Percentiles rank a stretch among this genome's conserved stretches.
These are phyloP conservation scores for Polyporus arcularius DNA, from an alignment of 768 basidiomycete species.

Conservation along the genomic window DNA sequence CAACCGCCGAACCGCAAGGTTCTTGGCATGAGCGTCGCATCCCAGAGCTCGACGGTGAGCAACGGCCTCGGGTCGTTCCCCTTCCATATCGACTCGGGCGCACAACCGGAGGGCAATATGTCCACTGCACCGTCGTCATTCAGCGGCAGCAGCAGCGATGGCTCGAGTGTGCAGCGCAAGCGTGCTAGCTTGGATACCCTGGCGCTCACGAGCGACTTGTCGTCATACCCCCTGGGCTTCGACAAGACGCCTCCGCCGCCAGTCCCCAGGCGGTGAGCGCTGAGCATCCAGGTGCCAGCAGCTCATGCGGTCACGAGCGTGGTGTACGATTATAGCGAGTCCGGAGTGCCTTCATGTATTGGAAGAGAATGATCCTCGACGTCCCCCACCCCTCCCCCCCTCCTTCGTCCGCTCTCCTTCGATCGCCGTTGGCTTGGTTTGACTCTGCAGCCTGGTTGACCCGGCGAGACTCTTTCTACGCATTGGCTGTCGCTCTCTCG, in stretches of 20 bases:
- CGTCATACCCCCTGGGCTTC: slow-evolving; percentile 81
- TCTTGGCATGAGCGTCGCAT: slow-evolving; percentile 74
- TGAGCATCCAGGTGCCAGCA: background rate
- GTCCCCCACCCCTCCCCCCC: background rate
- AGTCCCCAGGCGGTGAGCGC: slow-evolving; percentile 16
- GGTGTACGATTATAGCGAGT: slow-evolving; percentile 21
- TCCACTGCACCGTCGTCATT: slow-evolving; percentile 34
- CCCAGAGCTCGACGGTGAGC: slow-evolving; percentile 75
- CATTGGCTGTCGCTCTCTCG: slow-evolving; percentile 16
- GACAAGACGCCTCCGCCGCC: slow-evolving; percentile 38
- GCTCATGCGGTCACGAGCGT: slow-evolving; percentile 2
- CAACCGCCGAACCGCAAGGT: slow-evolving; percentile 58
- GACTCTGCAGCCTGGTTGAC: slow-evolving; percentile 22
- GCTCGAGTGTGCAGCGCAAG: slow-evolving; percentile 48
- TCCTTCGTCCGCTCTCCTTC: background rate
- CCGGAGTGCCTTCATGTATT: slow-evolving; percentile 16
- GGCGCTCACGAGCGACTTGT: slow-evolving; percentile 78
- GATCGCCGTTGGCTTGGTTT: slow-evolving; percentile 23
- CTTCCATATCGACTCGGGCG: slow-evolving; percentile 79
- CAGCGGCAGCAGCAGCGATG: slow-evolving; percentile 18
- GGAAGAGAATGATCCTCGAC: slow-evolving; percentile 10
- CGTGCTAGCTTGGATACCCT: slow-evolving; percentile 86
- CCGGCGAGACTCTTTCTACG: slow-evolving; percentile 21
- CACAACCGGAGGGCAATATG: slow-evolving; percentile 35
- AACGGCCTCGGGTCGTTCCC: slow-evolving; percentile 84